A percentile compares a stretch with the other conserved stretches of the same genome.
phyloP scores from a whole-genome alignment of 805 yeast genomes.

The Candida nitratophila region DNA sequence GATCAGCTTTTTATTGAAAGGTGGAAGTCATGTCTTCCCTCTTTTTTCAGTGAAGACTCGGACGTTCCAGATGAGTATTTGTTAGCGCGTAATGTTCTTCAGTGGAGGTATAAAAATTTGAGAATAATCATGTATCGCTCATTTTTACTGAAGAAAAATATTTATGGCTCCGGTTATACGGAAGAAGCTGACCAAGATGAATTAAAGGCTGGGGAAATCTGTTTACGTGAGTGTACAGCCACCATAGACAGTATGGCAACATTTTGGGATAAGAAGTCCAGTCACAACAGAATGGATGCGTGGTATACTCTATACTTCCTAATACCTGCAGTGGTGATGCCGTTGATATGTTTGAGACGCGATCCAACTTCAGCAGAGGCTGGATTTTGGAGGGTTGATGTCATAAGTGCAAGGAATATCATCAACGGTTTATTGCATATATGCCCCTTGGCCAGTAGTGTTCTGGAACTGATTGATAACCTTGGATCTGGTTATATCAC shows the following conservation, averaged over 20 bases:
- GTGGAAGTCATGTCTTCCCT: slow-evolving; percentile 7
- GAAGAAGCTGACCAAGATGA: neutral
- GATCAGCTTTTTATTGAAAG: slow-evolving; percentile 6
- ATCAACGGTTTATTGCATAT: slow-evolving; percentile 4
- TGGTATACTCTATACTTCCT: slow-evolving; percentile 12
- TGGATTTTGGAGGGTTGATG: slow-evolving; percentile 5
- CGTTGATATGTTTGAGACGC: slow-evolving; percentile 9
- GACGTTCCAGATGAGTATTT: slow-evolving; percentile 3
- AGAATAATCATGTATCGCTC: slow-evolving; percentile 11
- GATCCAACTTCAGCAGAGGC: slow-evolving; percentile 4
- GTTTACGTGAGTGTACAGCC: slow-evolving; percentile 7
- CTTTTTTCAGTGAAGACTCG: slow-evolving; percentile 3
- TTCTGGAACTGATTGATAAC: slow-evolving; percentile 6
- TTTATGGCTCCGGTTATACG: neutral
- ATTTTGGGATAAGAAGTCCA: slow-evolving; percentile 6
- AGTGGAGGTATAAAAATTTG: slow-evolving; percentile 9
- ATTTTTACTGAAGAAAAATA: slow-evolving; percentile 4
- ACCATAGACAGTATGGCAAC: slow-evolving; percentile 8
- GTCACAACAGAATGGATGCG: slow-evolving; percentile 10
- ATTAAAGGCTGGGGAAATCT: slow-evolving; percentile 5
- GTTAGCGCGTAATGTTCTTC: slow-evolving; percentile 7
- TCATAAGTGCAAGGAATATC: slow-evolving; percentile 2
- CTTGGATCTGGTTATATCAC: slow-evolving; percentile 6
- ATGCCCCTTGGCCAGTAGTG: slow-evolving; percentile 7
- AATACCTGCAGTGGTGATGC: slow-evolving; percentile 12